A percentile compares a stretch with the other conserved stretches of the same genome.
phyloP scores from a whole-genome alignment of 202 grass and related monocot genomes.

The Setaria viridis region DNA sequence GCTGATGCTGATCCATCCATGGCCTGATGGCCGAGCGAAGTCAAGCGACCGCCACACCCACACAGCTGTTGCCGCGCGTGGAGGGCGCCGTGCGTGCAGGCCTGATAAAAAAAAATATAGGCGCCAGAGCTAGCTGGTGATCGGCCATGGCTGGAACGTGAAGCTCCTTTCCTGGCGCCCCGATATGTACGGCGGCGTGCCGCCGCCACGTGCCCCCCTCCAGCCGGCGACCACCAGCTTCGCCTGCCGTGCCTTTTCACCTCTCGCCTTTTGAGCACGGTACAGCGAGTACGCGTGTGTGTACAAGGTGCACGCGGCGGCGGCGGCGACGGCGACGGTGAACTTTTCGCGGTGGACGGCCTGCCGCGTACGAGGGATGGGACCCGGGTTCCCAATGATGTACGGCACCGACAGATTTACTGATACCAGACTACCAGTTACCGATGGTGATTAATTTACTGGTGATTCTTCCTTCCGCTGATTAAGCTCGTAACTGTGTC shows the following conservation, averaged over 20 bases:
- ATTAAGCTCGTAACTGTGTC: background rate
- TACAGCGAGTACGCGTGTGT: background rate
- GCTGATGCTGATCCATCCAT: background rate
- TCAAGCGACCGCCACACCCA: background rate
- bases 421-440: background rate
- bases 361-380: constrained; percentile 3
- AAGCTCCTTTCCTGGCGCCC: constrained; percentile 1
- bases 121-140: background rate
- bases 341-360: constrained; percentile 12
- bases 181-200: constrained; percentile 48
- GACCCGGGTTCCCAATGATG: background rate
- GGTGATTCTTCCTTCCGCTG: background rate
- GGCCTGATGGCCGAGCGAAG: no score
- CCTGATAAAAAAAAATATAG: constrained; percentile 10
- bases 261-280: background rate
- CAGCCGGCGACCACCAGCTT: constrained; percentile 1
- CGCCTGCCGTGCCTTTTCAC: background rate
- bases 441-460: background rate
- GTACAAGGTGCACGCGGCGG: background rate
- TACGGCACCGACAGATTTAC: background rate
- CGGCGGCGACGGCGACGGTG: background rate
- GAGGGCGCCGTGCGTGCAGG: constrained; percentile 13
- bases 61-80: constrained; percentile 37
- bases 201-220: constrained; percentile 28
- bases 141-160: constrained; percentile 37